Percentiles rank a stretch among this genome's conserved stretches.
Conservation (phyloP, 345 rosid species). For the Lumnitzera racemosa region DNA sequence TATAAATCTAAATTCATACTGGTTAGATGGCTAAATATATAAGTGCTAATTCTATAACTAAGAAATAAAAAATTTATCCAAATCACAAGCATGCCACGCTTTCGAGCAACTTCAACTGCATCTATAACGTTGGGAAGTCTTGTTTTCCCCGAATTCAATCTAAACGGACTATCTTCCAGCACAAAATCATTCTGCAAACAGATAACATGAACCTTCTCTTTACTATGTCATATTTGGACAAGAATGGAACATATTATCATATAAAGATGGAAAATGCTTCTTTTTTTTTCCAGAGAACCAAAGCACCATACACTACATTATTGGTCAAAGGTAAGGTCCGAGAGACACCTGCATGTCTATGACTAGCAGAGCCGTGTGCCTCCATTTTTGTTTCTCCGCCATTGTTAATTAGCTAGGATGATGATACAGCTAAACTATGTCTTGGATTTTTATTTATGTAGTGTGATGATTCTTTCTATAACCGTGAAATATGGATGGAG, state of each 20-base stretch:
- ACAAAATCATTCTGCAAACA: slow-evolving; percentile 58
- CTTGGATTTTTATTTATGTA: not conserved
- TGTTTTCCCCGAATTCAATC: slow-evolving; percentile 56
- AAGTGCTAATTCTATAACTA: not conserved
- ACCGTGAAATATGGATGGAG: too few species aligned
- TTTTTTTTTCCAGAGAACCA: too few species aligned
- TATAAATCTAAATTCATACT: too few species aligned
- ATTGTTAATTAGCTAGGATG: slow-evolving; percentile 14
- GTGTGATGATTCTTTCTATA: too few species aligned
- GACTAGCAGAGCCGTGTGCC: slow-evolving; percentile 68
- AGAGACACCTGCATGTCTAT: slow-evolving; percentile 89
- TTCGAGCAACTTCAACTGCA: slow-evolving; percentile 65
- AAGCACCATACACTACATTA: not conserved
- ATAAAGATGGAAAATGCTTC: too few species aligned
- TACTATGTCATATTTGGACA: too few species aligned
- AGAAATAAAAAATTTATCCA: slow-evolving; percentile 40
- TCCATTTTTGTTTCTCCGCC: slow-evolving; percentile 41
- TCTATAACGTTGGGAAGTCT: slow-evolving; percentile 60
- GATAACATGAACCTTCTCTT: not conserved
- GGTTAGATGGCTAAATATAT: not conserved
- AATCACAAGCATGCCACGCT: slow-evolving; percentile 56
- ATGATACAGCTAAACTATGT: not conserved
- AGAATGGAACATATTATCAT: too few species aligned
- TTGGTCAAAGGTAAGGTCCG: not conserved
- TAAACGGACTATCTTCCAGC: slow-evolving; percentile 33